phyloP scores from a whole-genome alignment of 2,329 filamentous ascomycete genomes.

The Talaromyces funiculosus region DNA sequence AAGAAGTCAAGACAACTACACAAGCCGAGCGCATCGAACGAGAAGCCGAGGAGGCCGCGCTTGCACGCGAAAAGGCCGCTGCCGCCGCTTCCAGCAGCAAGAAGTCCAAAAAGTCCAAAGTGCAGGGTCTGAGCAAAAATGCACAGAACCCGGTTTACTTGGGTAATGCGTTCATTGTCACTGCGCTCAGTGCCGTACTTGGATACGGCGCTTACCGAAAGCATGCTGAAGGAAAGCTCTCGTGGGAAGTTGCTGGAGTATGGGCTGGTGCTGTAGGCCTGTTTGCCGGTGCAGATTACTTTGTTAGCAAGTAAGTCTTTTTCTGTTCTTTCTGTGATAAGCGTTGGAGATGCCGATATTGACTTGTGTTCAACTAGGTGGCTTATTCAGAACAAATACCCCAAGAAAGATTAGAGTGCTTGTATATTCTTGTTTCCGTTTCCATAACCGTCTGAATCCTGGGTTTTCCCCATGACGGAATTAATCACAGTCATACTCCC shows the following conservation, averaged over 20 bases:
- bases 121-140: slow-evolving; percentile 36
- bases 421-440: not conserved
- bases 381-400: slow-evolving; percentile 48
- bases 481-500: not conserved
- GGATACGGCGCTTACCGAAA: slow-evolving; percentile 46
- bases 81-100: slow-evolving; percentile 20
- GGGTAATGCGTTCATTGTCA: slow-evolving; percentile 41
- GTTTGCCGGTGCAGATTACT: slow-evolving; percentile 43
- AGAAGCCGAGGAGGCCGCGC: slow-evolving; percentile 28
- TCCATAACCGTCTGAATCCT: not conserved
- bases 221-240: slow-evolving; percentile 41
- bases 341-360: not conserved
- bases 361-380: slow-evolving; percentile 30
- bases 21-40: slow-evolving; percentile 42
- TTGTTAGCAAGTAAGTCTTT: slow-evolving; percentile 45
- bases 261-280: slow-evolving; percentile 41
- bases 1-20: slow-evolving; percentile 41
- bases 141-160: slow-evolving; percentile 44
- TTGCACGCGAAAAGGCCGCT: slow-evolving; percentile 17
- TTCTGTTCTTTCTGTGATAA: too few species aligned
- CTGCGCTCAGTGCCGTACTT: slow-evolving; percentile 37
- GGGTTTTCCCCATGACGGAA: not conserved
- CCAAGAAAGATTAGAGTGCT: slow-evolving; percentile 28
- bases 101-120: slow-evolving; percentile 26
- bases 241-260: slow-evolving; percentile 41